A percentile compares a stretch with the other conserved stretches of the same genome.
phyloP scores from a whole-genome alignment of 1,284 basidiomycete genomes.

The Sanghuangporus weigelae region DNA sequence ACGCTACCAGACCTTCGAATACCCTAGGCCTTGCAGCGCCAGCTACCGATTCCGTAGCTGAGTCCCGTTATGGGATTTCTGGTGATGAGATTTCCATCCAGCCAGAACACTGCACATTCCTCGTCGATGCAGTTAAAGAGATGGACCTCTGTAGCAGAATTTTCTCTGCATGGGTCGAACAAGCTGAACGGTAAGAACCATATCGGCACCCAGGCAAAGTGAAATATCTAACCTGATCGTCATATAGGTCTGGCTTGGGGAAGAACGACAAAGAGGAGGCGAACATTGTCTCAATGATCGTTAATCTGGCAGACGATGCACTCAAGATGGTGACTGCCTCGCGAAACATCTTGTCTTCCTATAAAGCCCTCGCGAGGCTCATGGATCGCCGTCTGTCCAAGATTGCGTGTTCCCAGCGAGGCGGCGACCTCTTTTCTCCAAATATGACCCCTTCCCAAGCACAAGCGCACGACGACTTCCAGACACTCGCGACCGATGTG shows the following conservation, averaged over 20 bases:
- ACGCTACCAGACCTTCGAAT: neutral
- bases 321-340: neutral
- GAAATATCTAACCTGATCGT: neutral
- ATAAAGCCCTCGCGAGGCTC: slow-evolving; percentile 6
- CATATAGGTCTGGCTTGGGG: neutral
- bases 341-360: neutral
- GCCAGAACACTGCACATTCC: slow-evolving; percentile 1
- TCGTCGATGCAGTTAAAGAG: slow-evolving; percentile 7
- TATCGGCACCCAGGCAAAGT: neutral
- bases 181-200: neutral
- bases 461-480: slow-evolving; percentile 4
- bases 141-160: slow-evolving; percentile 1
- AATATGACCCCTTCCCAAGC: neutral
- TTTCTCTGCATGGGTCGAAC: slow-evolving; percentile 12
- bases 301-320: neutral
- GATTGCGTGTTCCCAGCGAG: neutral
- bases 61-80: neutral
- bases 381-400: slow-evolving; percentile 1
- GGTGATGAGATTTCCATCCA: slow-evolving; percentile 4
- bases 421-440: slow-evolving; percentile 4
- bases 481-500: slow-evolving; percentile 1
- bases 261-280: slow-evolving; percentile 9
- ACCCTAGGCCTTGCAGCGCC: neutral
- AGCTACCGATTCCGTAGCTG: neutral
- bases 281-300: neutral